phyloP scores from a whole-genome alignment of 1,139 yeast species.

The Hansenula sp. region DNA sequence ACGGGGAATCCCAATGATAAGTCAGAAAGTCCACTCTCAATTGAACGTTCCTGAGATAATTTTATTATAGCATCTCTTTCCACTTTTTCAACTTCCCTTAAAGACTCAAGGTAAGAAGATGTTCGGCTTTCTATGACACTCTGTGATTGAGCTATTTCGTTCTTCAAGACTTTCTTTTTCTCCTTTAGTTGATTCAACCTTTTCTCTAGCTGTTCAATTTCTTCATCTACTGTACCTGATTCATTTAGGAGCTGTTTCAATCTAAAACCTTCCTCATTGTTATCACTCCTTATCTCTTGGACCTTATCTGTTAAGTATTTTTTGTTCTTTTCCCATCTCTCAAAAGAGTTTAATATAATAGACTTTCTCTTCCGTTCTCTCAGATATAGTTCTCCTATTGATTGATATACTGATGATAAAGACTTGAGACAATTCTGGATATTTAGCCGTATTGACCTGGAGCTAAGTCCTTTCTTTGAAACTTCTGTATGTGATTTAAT shows the following conservation, averaged over 20 bases:
- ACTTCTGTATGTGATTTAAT: constrained; percentile 11
- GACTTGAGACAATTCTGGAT: constrained; percentile 14
- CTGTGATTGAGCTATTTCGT: constrained; percentile 46
- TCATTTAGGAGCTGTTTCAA: constrained; percentile 35
- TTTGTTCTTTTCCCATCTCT: constrained; percentile 42
- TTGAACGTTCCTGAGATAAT: constrained; percentile 22
- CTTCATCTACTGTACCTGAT: constrained; percentile 37
- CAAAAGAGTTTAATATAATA: constrained; percentile 32
- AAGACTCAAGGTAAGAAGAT: constrained; percentile 38
- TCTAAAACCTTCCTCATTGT: constrained; percentile 42
- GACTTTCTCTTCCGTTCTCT: constrained; percentile 33
- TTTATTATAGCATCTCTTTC: constrained; percentile 33
- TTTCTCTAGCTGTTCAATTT: constrained; percentile 39
- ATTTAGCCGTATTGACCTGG: constrained; percentile 12
- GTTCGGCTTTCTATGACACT: constrained; percentile 51
- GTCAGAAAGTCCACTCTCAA: constrained; percentile 9
- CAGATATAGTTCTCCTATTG: constrained; percentile 45
- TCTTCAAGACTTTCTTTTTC: constrained; percentile 33
- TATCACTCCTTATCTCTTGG: constrained; percentile 36
- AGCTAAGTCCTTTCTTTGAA: constrained; percentile 16
- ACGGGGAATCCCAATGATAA: not conserved
- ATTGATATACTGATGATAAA: constrained; percentile 28
- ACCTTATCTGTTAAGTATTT: constrained; percentile 33
- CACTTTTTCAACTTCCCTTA: constrained; percentile 35
- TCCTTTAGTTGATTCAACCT: constrained; percentile 32